Conservation (phyloP, 225 moss, liverwort and hornwort species). For the Takakia lepidozioides region DNA sequence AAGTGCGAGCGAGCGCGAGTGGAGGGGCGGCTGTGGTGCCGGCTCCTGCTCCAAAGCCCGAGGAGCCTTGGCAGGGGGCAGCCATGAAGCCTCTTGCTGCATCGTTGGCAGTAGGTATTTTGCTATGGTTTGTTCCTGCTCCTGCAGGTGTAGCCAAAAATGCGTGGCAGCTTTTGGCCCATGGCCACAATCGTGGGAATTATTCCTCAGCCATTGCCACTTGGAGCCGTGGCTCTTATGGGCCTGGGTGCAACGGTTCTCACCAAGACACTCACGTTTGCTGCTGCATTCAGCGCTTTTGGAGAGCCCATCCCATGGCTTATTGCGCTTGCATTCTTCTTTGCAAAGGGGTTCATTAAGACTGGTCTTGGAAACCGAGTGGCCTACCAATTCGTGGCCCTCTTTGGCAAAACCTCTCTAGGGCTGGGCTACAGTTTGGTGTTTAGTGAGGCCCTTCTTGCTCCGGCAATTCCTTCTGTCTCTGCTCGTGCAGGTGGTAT, state of each 20-base stretch:
- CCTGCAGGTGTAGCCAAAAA: constrained; percentile 80
- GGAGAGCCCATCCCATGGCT: constrained; percentile 99
- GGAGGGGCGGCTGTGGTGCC: constrained; percentile 24
- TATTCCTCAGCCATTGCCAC: constrained; percentile 83
- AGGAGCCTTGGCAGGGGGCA: constrained; percentile 89
- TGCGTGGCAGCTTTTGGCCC: constrained; percentile 88
- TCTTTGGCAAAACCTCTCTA: constrained; percentile 81
- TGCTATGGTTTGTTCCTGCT: constrained; percentile 70
- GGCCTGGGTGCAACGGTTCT: constrained; percentile 82
- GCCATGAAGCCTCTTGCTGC: constrained; percentile 69
- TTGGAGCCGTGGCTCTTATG: constrained; percentile 94
- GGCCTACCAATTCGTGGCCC: constrained; percentile 84
- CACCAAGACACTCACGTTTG: constrained; percentile 91
- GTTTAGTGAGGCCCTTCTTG: constrained; percentile 84
- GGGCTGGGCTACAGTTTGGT: constrained; percentile 90
- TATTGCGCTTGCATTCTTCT: constrained; percentile 94
- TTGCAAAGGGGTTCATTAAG: constrained; percentile 98
- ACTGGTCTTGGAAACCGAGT: constrained; percentile 90
- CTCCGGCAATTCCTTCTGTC: constrained; percentile 92
- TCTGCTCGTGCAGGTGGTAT: constrained; percentile 92
- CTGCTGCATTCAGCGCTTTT: constrained; percentile 93
- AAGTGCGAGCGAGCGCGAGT: constrained; percentile 28
- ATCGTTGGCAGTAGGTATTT: constrained; percentile 63
- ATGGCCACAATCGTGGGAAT: constrained; percentile 96
- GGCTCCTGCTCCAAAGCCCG: constrained; percentile 29